Conservation (phyloP, 768 basidiomycete species). For the Mycena rosella region DNA sequence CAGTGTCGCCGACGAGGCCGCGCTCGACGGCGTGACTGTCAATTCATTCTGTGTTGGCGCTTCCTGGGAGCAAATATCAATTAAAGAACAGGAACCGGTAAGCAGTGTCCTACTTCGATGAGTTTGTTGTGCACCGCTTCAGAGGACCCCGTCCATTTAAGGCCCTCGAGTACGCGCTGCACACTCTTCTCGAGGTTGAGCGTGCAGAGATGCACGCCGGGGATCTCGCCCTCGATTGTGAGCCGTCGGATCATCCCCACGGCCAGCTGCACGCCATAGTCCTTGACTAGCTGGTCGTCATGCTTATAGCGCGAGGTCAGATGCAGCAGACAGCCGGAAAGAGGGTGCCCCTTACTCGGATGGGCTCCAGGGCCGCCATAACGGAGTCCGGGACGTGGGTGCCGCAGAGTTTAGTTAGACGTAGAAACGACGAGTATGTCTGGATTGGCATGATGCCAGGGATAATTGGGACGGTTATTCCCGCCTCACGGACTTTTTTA, state of each 20-base stretch:
- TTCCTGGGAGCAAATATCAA: conserved; percentile 50
- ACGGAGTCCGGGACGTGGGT: conserved; percentile 79
- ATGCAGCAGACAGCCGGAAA: background rate
- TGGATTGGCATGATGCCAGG: conserved; percentile 99
- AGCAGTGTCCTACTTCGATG: conserved; percentile 64
- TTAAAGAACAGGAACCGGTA: conserved; percentile 6
- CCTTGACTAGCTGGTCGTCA: conserved; percentile 94
- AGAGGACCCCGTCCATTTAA: conserved; percentile 75
- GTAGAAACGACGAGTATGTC: conserved; percentile 92
- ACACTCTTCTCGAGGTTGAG: conserved; percentile 98
- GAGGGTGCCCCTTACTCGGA: conserved; percentile 68
- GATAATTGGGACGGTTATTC: conserved; percentile 90
- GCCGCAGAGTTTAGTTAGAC: conserved; percentile 91
- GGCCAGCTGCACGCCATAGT: conserved; percentile 91
- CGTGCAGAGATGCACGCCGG: conserved; percentile 94
- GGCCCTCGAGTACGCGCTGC: conserved; percentile 81
- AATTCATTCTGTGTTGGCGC: conserved; percentile 54
- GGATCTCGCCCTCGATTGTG: conserved; percentile 66
- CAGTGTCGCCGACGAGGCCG: conserved; percentile 72
- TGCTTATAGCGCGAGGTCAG: conserved; percentile 61
- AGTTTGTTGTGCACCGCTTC: conserved; percentile 69
- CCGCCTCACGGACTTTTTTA: conserved; percentile 78
- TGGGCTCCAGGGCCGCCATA: conserved; percentile 74
- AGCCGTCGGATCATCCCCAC: conserved; percentile 81
- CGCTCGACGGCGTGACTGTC: conserved; percentile 73